Base-by-base conservation (phyloP, 768 basidiomycete genomes). In the Trametes gibbosa region DNA sequence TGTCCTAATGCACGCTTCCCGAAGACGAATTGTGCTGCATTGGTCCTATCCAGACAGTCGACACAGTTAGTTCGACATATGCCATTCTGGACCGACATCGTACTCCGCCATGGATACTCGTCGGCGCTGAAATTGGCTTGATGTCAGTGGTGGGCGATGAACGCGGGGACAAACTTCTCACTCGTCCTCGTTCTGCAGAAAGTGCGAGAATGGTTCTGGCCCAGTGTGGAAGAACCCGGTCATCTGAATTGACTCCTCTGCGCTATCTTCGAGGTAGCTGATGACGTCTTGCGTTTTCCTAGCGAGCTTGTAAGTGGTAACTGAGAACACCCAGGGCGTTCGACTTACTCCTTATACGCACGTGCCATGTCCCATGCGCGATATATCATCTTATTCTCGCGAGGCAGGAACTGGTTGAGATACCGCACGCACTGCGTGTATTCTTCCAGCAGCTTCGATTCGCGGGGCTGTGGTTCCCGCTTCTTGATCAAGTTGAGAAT, bases 141-240 rank as follows among this genome's bases (percentile, higher is more conserved):
- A 43, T 25, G 12, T 4, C 6, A 24, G 12, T 7, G 42, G 24
- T 1, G 16, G 27, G 50, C 1, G 2, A 37, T 29, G 45, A 2
- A 57, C 8, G 23, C 53, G 17, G 64, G 27, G 25, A 32, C 29
- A 5, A 32, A 32, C 12, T 14, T 6, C 46, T 62, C 52, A 82
- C 81, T 68, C 66, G 13, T 66, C 77, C 41, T 72, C 70, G 40
- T 74, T 77, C 65, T 81, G 79, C 34, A 87, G 69, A 63, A 73
- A 80, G 66, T 94, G 90, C 13, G 85, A 86, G 68, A 84, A 87
- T 0, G 93, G 92, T 65, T 95, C 92, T 0, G 89, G 79, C 2
- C 95, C 95, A 1, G 95, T 90, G 70, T 98, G 97, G 74, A 98
- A 99, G 76, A 98, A 96, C 5, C 89, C 84, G 0, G 96, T 98